Evolutionary conservation across 1,139 yeast genomes (phyloP).

Genomic region (Suhomyces yuchorum): DNA sequence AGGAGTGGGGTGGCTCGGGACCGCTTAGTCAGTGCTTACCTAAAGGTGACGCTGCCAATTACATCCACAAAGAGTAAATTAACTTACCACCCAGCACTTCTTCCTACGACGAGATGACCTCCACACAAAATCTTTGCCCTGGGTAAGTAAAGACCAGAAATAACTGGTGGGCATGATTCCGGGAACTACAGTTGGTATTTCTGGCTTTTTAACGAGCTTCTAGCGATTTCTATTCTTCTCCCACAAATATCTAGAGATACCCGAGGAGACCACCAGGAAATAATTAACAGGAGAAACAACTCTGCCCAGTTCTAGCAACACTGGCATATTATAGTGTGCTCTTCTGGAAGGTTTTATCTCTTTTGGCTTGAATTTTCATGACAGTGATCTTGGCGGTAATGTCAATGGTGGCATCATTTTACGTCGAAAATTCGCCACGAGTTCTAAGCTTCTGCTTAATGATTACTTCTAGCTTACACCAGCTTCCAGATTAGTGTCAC

Average conservation of each 20-base stretch:
- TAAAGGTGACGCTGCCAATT: conserved; percentile 7
- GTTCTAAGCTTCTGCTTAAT: no score
- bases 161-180: not conserved
- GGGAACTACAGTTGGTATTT: not conserved
- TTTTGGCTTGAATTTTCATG: no score
- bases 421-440: not conserved
- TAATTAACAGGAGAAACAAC: no score
- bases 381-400: not conserved
- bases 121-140: not conserved
- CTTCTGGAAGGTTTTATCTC: no score
- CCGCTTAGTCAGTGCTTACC: conserved; percentile 3
- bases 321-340: no score
- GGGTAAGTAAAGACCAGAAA: not conserved
- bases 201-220: not conserved
- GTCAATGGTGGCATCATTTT: not conserved
- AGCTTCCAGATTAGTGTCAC: no score
- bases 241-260: not conserved
- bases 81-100: conserved; percentile 1
- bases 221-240: not conserved
- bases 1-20: no score
- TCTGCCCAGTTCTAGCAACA: no score
- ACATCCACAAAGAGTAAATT: conserved; percentile 9
- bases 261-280: not conserved
- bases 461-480: no score
- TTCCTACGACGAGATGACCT: not conserved